Base-by-base conservation (phyloP, 1,284 basidiomycete genomes). In the Erythrobasidium hasegawianum region DNA sequence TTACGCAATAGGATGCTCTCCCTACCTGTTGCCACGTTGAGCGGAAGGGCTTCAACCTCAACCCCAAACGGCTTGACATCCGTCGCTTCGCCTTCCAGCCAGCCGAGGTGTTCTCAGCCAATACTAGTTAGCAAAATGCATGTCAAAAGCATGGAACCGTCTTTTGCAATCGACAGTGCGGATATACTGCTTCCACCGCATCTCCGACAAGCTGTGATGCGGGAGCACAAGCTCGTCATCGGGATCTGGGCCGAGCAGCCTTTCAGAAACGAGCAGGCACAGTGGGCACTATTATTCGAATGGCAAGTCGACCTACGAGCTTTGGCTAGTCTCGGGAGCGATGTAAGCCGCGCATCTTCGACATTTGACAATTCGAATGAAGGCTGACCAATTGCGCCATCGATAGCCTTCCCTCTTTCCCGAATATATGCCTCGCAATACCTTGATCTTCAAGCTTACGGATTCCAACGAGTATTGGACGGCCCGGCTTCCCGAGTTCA, bases 401-500 rank as follows among this genome's bases (percentile, higher is more conserved):
- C 24, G 40, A 41, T 70, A 86, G 83, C 76, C 82, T 29, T 76
- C 78, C 53, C 71, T 74, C 50, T 79, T 83, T 71, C 79, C 81
- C 0, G 79, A 80, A 1, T 80, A 80, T 38, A 76, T 90, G 38
- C 85, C 87, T 1, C 85, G 85, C 22, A 91, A 91, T 74, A 85
- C 87, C 0, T 79, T 90, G 9, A 76, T 90, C 10, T 72, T 91
- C 45, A 81, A 83, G 8, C 80, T 90, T 59, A 50, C 70, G 74
- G n/a, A 81, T 82, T 18, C 75, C 78, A 53, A 79, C 80, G 45
- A 80, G 82, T 24, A 80, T 81, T 49, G 81, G 83, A 18, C 87
- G 84, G 22, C 88, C 86, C 75, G 83, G 81, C 53, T 89, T 86
- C 3, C 87, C 87, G 72, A 85, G 85, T 52, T 87, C 88, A 77